These are phyloP conservation scores for Tuber umbilicatum DNA, from an alignment of 495 filamentous ascomycete genomes.

Conservation along the genomic window DNA sequence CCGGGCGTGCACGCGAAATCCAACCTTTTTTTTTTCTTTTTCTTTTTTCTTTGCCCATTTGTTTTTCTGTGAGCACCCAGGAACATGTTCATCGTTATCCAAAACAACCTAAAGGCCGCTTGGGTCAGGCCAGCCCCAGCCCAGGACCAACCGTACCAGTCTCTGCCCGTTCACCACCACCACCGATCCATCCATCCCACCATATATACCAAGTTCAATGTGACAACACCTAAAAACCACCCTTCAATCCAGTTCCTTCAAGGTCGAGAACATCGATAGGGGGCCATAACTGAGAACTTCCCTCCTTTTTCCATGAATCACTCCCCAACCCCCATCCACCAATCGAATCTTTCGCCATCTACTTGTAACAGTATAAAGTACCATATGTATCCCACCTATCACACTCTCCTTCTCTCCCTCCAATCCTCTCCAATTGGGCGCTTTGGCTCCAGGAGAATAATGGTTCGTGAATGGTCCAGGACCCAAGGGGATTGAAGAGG, in stretches of 20 bases:
- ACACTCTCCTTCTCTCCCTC: neutral
- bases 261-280: neutral
- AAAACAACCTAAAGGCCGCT: neutral
- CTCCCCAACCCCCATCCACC: neutral
- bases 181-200: neutral
- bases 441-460: neutral
- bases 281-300: neutral
- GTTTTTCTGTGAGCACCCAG: neutral
- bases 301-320: neutral
- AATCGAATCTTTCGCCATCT: neutral
- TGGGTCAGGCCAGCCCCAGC: neutral
- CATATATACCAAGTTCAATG: neutral
- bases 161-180: neutral
- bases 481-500: slow-evolving; percentile 27
- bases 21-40: neutral
- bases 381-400: neutral
- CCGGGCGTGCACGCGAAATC: neutral
- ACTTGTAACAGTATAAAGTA: slow-evolving; percentile 3
- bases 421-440: neutral
- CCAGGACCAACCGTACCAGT: neutral
- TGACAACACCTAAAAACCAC: neutral
- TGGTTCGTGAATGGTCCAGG: slow-evolving; percentile 3
- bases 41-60: neutral
- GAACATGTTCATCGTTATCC: neutral
- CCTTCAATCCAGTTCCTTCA: neutral